These are phyloP conservation scores for Pythium insidiosum DNA, from an alignment of 352 stramenopile species.

Conservation along the genomic window DNA sequence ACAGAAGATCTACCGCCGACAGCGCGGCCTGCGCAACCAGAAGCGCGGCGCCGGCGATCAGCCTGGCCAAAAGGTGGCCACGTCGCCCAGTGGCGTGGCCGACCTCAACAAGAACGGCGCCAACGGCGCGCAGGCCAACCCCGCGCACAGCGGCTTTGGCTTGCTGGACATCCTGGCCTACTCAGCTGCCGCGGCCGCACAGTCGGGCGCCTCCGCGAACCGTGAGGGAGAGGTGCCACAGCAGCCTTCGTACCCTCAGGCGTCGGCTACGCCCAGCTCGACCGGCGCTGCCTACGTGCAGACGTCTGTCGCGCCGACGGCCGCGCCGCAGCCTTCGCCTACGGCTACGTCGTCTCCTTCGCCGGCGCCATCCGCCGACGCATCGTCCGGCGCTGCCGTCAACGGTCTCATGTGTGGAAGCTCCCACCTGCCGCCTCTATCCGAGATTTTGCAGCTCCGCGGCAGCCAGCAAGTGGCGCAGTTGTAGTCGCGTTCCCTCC, in stretches of 20 bases:
- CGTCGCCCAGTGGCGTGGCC: slow-evolving; percentile 48
- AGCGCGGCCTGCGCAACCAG: slow-evolving; percentile 67
- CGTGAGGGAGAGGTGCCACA: no score
- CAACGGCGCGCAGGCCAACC: slow-evolving; percentile 12
- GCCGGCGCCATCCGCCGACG: background rate
- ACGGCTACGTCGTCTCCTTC: background rate
- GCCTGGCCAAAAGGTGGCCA: slow-evolving; percentile 39
- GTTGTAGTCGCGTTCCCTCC: slow-evolving; percentile 5
- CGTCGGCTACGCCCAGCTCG: no score
- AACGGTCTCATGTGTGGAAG: slow-evolving; percentile 32
- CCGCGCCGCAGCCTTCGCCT: background rate
- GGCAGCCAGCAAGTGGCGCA: slow-evolving; percentile 23
- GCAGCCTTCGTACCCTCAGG: no score
- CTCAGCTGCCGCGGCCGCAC: slow-evolving; percentile 33
- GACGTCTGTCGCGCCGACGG: background rate
- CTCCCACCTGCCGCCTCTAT: slow-evolving; percentile 51
- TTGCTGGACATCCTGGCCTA: slow-evolving; percentile 69
- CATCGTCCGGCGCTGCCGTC: slow-evolving; percentile 6
- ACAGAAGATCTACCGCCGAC: slow-evolving; percentile 71
- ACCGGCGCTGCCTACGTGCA: no score
- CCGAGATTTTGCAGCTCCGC: slow-evolving; percentile 67
- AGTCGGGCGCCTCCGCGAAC: no score
- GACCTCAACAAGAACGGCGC: slow-evolving; percentile 43
- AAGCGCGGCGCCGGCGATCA: slow-evolving; percentile 31
- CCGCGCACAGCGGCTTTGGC: slow-evolving; percentile 27